Conservation (phyloP, 208 protist genomes). For the Jaenimonas drosophilae region DNA sequence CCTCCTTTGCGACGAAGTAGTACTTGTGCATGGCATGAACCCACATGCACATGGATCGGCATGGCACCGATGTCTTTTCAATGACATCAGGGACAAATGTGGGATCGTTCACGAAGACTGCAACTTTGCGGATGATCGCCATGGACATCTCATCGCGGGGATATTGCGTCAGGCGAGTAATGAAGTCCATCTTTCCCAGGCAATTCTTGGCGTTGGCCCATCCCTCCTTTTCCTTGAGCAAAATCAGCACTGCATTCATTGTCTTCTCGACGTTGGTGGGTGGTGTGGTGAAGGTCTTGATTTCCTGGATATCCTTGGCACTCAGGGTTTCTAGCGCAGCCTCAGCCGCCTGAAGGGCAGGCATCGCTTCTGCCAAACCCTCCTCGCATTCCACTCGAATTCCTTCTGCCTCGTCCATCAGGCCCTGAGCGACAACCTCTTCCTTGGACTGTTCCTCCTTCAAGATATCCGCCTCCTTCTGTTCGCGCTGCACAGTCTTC, state of each 20-base stretch:
- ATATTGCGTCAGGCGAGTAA: constrained; percentile 77
- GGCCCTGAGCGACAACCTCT: constrained; percentile 66
- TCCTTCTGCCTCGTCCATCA: constrained; percentile 75
- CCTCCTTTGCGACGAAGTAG: constrained; percentile 83
- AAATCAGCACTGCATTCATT: constrained; percentile 90
- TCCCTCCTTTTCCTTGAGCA: constrained; percentile 87
- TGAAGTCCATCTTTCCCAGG: constrained; percentile 86
- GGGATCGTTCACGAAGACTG: constrained; percentile 86
- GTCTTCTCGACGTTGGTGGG: constrained; percentile 86
- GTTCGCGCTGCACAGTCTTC: constrained; percentile 68
- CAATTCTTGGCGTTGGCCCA: constrained; percentile 88
- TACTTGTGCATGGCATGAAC: constrained; percentile 92
- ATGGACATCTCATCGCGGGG: constrained; percentile 84
- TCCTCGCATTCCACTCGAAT: constrained; percentile 85
- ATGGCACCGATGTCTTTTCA: constrained; percentile 88
- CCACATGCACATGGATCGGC: constrained; percentile 94
- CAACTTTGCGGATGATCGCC: constrained; percentile 75
- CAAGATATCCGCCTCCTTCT: constrained; percentile 81
- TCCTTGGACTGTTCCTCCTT: constrained; percentile 68
- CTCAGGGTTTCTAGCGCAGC: constrained; percentile 87
- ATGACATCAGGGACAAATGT: constrained; percentile 90
- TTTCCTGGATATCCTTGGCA: constrained; percentile 88
- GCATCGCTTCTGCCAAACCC: constrained; percentile 92
- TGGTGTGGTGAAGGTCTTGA: constrained; percentile 90
- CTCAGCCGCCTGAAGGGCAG: constrained; percentile 87